Conservation (phyloP, 257 asterid genomes). For the Voacanga thouarsii region DNA sequence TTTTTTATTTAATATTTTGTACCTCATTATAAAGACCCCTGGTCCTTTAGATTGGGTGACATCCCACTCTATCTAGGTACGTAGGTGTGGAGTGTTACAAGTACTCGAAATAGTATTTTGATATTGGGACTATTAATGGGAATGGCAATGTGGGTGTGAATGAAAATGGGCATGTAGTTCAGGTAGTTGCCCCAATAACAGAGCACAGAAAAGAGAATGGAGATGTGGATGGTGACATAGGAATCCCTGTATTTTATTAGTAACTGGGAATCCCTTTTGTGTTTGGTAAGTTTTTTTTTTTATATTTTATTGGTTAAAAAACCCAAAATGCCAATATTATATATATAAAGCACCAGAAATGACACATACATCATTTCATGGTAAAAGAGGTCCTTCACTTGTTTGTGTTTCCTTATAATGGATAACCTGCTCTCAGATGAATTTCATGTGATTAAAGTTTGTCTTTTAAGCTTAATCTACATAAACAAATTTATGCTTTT, state of each 20-base stretch:
- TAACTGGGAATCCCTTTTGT: no score
- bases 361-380: background rate
- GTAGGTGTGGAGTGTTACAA: no score
- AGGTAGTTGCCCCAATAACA: constrained; percentile 26
- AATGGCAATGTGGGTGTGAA: constrained; percentile 9
- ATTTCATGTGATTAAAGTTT: background rate
- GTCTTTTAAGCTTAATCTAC: background rate
- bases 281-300: no score
- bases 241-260: constrained; percentile 29
- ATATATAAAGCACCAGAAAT: background rate
- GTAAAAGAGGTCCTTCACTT: background rate
- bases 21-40: no score
- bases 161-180: constrained; percentile 31
- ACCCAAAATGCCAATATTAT: no score
- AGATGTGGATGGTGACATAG: constrained; percentile 36
- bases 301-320: no score
- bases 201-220: constrained; percentile 52
- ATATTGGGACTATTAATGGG: constrained; percentile 20
- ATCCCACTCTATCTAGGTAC: no score
- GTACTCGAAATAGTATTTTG: no score
- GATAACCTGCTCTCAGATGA: background rate
- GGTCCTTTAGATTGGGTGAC: no score
- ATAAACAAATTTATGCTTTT: background rate
- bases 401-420: background rate
- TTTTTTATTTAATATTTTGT: no score